Percentiles rank a stretch among this genome's conserved stretches.
These are phyloP conservation scores for Dunaliella primolecta DNA, from an alignment of 139 green algal species.

Conservation along the genomic window DNA sequence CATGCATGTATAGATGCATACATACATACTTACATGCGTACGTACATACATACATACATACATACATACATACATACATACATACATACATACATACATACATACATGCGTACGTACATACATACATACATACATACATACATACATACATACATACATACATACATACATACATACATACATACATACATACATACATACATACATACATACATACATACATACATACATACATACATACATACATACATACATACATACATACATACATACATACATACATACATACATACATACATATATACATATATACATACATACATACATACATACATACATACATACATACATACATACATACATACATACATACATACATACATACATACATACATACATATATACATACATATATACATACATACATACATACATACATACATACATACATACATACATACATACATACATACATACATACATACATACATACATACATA, in stretches of 20 bases:
- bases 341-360: not conserved
- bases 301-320: not conserved
- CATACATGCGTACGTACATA: not conserved
- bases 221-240: not conserved
- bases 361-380: not conserved
- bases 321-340: conserved; percentile 1
- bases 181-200: conserved; percentile 5
- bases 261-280: not conserved
- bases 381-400: not conserved
- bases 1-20: not conserved
- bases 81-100: not conserved
- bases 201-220: not conserved
- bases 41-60: not conserved
- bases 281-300: not conserved
- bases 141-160: not conserved
- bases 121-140: not conserved
- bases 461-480: not conserved
- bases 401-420: not conserved
- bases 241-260: not conserved
- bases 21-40: not conserved
- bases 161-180: not conserved
- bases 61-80: not conserved
- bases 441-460: not conserved
- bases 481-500: not conserved
- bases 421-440: conserved; percentile 1